These are phyloP conservation scores for Phanerochaete carnosa DNA, from an alignment of 768 basidiomycete genomes.

Conservation along the genomic window DNA sequence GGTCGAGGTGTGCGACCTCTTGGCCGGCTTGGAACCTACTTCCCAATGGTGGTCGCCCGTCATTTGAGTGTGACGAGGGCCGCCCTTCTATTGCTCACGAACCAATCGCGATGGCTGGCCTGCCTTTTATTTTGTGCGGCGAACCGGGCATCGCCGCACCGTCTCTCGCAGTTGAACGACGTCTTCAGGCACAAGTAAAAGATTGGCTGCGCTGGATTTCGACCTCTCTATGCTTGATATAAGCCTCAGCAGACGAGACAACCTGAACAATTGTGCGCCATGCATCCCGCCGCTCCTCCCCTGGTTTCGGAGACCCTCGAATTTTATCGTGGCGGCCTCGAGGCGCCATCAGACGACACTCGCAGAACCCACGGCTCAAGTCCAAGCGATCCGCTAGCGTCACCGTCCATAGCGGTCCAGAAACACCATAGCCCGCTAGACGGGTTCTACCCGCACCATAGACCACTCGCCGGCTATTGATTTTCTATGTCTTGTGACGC, in stretches of 20 bases:
- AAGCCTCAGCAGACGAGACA: neutral
- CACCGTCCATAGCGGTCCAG: neutral
- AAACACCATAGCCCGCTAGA: neutral
- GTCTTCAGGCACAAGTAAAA: neutral
- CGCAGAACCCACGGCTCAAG: neutral
- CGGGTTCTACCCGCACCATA: neutral
- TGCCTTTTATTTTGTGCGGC: neutral
- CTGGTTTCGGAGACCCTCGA: conserved; percentile 3
- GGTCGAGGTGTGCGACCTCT: neutral
- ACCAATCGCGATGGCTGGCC: neutral
- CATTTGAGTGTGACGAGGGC: neutral
- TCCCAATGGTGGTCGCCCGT: neutral
- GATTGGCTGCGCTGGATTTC: neutral
- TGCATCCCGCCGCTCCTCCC: neutral
- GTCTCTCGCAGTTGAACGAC: neutral
- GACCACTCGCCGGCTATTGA: neutral
- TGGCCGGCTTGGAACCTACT: conserved; percentile 1
- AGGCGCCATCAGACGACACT: conserved; percentile 4
- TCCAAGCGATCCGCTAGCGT: neutral
- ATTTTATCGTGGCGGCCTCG: conserved; percentile 4
- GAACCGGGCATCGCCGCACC: conserved; percentile 2
- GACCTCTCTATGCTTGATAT: neutral
- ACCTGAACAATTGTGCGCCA: neutral
- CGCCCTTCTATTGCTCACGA: neutral
- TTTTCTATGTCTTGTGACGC: neutral